Percentiles rank a stretch among this genome's conserved stretches.
phyloP scores from a whole-genome alignment of 768 basidiomycete genomes.

The Jaapia argillacea region DNA sequence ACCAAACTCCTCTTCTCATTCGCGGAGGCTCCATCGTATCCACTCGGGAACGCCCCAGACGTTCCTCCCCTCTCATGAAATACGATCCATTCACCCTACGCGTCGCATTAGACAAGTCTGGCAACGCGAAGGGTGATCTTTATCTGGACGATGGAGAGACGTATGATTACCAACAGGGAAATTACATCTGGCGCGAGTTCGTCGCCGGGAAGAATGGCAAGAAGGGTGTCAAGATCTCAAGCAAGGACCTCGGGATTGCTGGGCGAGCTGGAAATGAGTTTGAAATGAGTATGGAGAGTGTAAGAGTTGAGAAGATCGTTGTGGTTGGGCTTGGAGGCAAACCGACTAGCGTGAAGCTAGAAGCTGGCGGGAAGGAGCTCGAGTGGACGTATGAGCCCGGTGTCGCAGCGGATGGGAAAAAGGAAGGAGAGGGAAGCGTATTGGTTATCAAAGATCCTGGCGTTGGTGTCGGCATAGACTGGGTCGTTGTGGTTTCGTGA shows the following conservation, averaged over 20 bases:
- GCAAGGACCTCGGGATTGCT: slow-evolving; percentile 41
- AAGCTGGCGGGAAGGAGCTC: slow-evolving; percentile 38
- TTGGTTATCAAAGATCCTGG: slow-evolving; percentile 72
- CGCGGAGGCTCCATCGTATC: slow-evolving; percentile 88
- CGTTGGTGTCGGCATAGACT: slow-evolving; percentile 47
- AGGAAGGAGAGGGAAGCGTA: slow-evolving; percentile 56
- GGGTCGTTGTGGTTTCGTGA: slow-evolving; percentile 48
- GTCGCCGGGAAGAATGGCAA: slow-evolving; percentile 39
- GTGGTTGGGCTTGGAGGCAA: slow-evolving; percentile 59
- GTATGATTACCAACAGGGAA: slow-evolving; percentile 64
- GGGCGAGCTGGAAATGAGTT: slow-evolving; percentile 63
- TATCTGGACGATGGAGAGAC: slow-evolving; percentile 94
- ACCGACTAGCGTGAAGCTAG: slow-evolving; percentile 52
- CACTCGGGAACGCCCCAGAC: slow-evolving; percentile 78
- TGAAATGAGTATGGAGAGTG: slow-evolving; percentile 52
- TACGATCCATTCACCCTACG: slow-evolving; percentile 88
- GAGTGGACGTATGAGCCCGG: slow-evolving; percentile 65
- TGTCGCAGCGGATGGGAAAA: slow-evolving; percentile 40
- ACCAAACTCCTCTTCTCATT: slow-evolving; percentile 75
- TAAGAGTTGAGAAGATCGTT: slow-evolving; percentile 76
- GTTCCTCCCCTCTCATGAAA: slow-evolving; percentile 83
- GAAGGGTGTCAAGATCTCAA: slow-evolving; percentile 37
- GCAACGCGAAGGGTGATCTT: slow-evolving; percentile 66
- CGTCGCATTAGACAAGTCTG: slow-evolving; percentile 58
- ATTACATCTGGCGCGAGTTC: slow-evolving; percentile 80